Evolutionary conservation across 176 grass and related monocot genomes (phyloP), one percentile per base, ranked within the genome.

Genomic region (Raddia distichophylla): DNA sequence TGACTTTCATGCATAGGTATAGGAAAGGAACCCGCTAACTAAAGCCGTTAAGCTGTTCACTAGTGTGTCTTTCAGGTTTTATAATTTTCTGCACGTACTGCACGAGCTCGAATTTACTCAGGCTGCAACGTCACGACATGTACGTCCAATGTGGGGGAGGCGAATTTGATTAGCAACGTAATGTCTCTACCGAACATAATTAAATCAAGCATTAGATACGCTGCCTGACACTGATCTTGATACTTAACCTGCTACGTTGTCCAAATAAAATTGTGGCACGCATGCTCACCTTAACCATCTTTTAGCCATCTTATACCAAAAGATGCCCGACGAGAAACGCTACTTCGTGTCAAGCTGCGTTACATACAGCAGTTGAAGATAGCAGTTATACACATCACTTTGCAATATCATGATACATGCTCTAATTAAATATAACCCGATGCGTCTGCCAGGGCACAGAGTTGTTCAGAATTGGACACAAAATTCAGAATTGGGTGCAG

Each of bases 401-500:
- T 27, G 27, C 27, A 27, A 27, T 27, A 40, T 40, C 37, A 40
- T 40, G 2, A 40, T 40, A 40, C 37, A 40, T 40, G 37, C 37
- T 40, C 37, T 40, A 40, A 27, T 27, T 40, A 40, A 3, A 40
- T 40, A 40, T 40, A 5, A 5, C 27, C 27, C 37, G 37, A 40
- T 40, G 37, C 37, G 37, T 40, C 37, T 40, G 37, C 4, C 3
- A 40, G 27, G 16, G 35, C 64, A 57, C 16, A 42, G 4, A 42
- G 32, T 1, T 16, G 59, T 47, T 17, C 44, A 65, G 60, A 34
- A 22, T 71, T 45, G 57, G 13, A 32, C 17, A 2, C 22, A 3
- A 40, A 40, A 40, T 53, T 51, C 58, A 64, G 59, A 70, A 63
- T 79, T 76, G 34, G 22, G 37, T 74, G 77, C 84, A 5, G 6